Evolutionary conservation across 441 rosid species (phyloP).

Genomic region (Populus trichocarpa): DNA sequence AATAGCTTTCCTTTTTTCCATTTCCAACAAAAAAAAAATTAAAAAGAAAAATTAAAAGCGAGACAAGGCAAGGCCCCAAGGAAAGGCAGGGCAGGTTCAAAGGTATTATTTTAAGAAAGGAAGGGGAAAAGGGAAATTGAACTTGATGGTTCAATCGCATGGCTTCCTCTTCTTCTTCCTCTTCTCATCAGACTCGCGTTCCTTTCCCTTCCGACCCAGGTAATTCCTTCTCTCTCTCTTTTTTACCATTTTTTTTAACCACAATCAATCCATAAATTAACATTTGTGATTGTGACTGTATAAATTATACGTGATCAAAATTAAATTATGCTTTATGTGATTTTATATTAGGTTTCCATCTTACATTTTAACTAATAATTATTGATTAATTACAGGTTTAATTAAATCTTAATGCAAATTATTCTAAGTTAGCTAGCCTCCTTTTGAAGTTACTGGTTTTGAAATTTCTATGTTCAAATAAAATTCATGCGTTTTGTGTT

Average conservation of each 20-base stretch:
- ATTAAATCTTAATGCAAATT: not conserved
- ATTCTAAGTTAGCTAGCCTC: not conserved
- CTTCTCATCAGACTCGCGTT: conserved; percentile 44
- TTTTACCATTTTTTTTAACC: not conserved
- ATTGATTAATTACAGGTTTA: not conserved
- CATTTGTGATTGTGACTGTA: no score
- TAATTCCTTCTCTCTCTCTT: conserved; percentile 10
- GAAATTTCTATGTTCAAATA: not conserved
- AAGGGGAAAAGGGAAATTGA: not conserved
- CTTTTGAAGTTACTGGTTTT: not conserved
- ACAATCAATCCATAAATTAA: not conserved
- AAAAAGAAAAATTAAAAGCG: not conserved
- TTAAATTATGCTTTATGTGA: not conserved
- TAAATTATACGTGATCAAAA: not conserved
- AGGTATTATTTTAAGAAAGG: not conserved
- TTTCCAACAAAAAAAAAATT: not conserved
- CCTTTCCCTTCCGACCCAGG: conserved; percentile 56
- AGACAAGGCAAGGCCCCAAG: no score
- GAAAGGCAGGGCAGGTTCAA: not conserved
- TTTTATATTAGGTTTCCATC: not conserved
- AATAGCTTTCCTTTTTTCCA: no score
- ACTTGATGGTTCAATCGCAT: conserved; percentile 49
- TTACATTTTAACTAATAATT: not conserved
- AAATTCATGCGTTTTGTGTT: no score
- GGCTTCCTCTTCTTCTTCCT: conserved; percentile 51